Evolutionary conservation across 139 green algal genomes (phyloP).

Genomic region (Zygnema cylindricum): DNA sequence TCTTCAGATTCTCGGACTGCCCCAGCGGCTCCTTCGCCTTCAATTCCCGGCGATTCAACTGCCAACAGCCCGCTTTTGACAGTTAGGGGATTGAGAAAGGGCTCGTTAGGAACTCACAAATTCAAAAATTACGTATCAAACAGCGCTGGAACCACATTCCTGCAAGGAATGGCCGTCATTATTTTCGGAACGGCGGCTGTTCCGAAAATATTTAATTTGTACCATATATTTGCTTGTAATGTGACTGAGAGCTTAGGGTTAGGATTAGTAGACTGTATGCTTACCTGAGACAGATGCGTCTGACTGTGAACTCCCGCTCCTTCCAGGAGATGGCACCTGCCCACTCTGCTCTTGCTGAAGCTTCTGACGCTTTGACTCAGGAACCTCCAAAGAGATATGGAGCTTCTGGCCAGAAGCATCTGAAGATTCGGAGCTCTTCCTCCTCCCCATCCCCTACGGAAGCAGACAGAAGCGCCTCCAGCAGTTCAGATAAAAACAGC

Average conservation of each 20-base stretch:
- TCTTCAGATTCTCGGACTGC: neutral
- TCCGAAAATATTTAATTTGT: neutral
- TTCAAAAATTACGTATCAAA: neutral
- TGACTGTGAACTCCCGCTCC: neutral
- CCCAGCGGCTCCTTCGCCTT: neutral
- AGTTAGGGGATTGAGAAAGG: neutral
- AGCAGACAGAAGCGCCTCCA: neutral
- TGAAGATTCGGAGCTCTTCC: neutral
- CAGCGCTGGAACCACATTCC: too few species aligned
- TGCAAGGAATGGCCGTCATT: neutral
- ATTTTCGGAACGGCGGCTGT: neutral
- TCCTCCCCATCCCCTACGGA: neutral
- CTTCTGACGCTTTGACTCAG: neutral
- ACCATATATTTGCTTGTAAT: neutral
- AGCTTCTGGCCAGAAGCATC: neutral
- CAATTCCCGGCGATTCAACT: neutral
- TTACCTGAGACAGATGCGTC: neutral
- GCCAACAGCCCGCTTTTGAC: neutral
- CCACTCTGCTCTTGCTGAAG: neutral
- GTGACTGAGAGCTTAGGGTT: too few species aligned
- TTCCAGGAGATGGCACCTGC: neutral
- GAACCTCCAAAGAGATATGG: neutral
- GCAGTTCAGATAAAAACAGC: neutral
- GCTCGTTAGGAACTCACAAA: neutral
- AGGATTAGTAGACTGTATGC: neutral